Evolutionary conservation across 768 basidiomycete genomes (phyloP).

Genomic region (Pleurotus salmoneostramineus): DNA sequence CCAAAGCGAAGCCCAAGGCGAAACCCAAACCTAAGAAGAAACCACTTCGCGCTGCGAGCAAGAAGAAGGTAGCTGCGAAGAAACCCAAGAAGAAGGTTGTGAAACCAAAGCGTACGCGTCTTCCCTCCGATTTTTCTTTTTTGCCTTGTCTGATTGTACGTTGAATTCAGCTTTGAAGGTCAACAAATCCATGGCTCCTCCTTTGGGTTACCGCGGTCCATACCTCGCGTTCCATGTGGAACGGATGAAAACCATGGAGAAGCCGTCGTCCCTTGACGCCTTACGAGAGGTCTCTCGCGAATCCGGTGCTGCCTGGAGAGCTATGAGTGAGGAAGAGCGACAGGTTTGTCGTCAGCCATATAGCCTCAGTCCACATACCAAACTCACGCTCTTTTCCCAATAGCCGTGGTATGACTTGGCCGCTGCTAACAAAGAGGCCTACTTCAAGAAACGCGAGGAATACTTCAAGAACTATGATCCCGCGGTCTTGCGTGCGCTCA

Average conservation of each 20-base stretch:
- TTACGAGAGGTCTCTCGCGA: slow-evolving; percentile 12
- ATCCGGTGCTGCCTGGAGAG: slow-evolving; percentile 23
- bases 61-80: slow-evolving; percentile 7
- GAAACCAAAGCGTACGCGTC: neutral
- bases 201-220: slow-evolving; percentile 20
- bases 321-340: slow-evolving; percentile 27
- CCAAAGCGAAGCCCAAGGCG: slow-evolving; percentile 2
- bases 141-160: neutral
- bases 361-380: neutral
- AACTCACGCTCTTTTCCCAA: neutral
- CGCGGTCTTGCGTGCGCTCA: slow-evolving; percentile 22
- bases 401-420: slow-evolving; percentile 19
- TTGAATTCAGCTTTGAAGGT: neutral
- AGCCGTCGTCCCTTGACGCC: neutral
- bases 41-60: slow-evolving; percentile 7
- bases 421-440: slow-evolving; percentile 13
- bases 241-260: slow-evolving; percentile 8
- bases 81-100: slow-evolving; percentile 1
- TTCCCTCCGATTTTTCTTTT: neutral
- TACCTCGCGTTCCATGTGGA: slow-evolving; percentile 21
- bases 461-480: slow-evolving; percentile 21
- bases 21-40: slow-evolving; percentile 9
- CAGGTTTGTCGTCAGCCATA: slow-evolving; percentile 20
- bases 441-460: slow-evolving; percentile 16
- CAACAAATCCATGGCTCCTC: slow-evolving; percentile 14